These are phyloP conservation scores for Talaromyces sp. DNA, from an alignment of 2,329 filamentous ascomycete genomes.

Conservation along the genomic window DNA sequence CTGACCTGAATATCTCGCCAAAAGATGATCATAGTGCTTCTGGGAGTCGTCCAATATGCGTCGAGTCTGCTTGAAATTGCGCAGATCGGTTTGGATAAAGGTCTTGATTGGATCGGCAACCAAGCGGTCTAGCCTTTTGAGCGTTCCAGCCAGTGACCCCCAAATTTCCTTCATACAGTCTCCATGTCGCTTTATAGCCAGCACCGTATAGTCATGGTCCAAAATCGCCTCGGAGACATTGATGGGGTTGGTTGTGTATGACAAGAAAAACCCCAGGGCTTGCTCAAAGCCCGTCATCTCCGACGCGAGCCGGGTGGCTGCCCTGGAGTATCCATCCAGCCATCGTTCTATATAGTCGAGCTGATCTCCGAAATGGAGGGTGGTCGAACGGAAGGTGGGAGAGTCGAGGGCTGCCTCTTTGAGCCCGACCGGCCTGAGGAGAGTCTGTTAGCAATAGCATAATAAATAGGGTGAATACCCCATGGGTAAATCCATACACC, in stretches of 20 bases:
- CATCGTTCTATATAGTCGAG: constrained; percentile 87
- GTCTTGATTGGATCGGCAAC: constrained; percentile 76
- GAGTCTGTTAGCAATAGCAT: neutral
- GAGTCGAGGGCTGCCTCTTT: constrained; percentile 96
- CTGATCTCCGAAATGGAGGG: constrained; percentile 84
- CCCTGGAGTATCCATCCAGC: constrained; percentile 69
- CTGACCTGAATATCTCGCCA: constrained; percentile 77
- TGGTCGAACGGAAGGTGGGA: constrained; percentile 85
- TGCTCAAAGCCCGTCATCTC: constrained; percentile 73
- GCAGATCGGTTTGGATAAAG: constrained; percentile 75
- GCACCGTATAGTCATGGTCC: constrained; percentile 90
- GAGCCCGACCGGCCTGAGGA: constrained; percentile 69
- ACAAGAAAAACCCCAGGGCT: constrained; percentile 70
- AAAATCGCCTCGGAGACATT: constrained; percentile 77
- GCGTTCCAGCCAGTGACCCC: constrained; percentile 66
- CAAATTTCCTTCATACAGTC: constrained; percentile 88
- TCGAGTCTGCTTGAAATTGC: constrained; percentile 79
- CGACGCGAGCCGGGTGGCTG: constrained; percentile 57
- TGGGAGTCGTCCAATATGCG: constrained; percentile 73
- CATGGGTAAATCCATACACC: constrained; percentile 29
- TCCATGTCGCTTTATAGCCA: constrained; percentile 78
- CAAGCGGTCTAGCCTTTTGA: constrained; percentile 71
- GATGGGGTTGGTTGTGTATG: constrained; percentile 68
- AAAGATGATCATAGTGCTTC: constrained; percentile 74
- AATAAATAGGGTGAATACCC: neutral